Conservation (phyloP, 257 asterid genomes). For the Nicotiana attenuata region DNA sequence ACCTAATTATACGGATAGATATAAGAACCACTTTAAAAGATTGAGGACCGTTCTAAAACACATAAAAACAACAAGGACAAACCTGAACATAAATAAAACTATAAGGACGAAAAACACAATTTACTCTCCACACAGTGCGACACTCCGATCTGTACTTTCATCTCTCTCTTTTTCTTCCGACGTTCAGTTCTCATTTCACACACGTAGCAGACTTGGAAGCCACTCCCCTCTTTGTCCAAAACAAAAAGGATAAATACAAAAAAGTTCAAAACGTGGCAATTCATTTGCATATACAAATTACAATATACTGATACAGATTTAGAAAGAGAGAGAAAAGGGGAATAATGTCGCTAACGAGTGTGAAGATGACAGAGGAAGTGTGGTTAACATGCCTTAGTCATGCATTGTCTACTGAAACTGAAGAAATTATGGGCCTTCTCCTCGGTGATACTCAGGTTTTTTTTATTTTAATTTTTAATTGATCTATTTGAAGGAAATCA, state of each 20-base stretch:
- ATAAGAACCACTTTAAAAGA: not conserved
- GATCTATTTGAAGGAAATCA: not conserved
- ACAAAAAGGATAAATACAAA: not conserved
- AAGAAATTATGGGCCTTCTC: conserved; percentile 99
- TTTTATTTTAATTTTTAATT: not conserved
- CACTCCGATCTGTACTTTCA: conserved; percentile 5
- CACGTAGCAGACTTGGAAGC: not conserved
- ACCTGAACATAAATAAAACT: not conserved
- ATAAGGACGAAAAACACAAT: not conserved
- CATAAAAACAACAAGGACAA: not conserved
- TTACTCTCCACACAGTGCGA: not conserved
- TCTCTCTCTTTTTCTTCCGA: not conserved
- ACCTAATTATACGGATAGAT: no score
- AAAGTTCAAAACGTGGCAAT: not conserved
- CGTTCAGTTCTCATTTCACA: not conserved
- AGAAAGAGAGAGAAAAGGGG: conserved; percentile 1
- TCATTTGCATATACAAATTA: not conserved
- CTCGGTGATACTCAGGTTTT: conserved; percentile 91
- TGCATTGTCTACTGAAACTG: conserved; percentile 99
- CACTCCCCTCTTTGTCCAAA: not conserved
- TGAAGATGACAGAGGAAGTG: conserved; percentile 96
- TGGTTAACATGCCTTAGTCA: conserved; percentile 96
- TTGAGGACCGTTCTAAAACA: not conserved
- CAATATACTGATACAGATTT: not conserved
- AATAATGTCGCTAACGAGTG: conserved; percentile 82